Base-by-base conservation (phyloP, 2,329 filamentous ascomycete genomes). In the Aureobasidium melanogenum region DNA sequence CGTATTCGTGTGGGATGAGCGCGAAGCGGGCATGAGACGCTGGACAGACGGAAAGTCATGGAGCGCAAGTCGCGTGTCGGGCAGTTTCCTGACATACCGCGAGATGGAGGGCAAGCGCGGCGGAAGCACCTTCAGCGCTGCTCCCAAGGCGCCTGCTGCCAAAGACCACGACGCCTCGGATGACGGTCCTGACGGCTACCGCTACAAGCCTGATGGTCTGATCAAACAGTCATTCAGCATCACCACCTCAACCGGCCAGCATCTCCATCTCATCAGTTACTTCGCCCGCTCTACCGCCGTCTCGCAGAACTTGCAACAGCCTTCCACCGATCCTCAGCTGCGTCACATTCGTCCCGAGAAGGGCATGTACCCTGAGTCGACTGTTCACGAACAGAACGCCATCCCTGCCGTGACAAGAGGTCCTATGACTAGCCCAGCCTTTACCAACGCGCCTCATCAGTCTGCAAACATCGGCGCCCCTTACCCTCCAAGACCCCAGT, bases 171-270 rank as follows among this genome's bases (percentile, higher is more conserved):
- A 91, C 36, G 91, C 88, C 68, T 88, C 79, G 60, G 91, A 95
- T 69, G 82, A 84, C 66, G 84, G 84, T 9, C 90, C 89, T 0
- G 91, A 96, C 73, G 91, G 91, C 44, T 96, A 96, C 74, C 82
- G 91, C 65, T 96, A 96, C 77, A 99, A 97, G 80, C 89, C 88
- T 10, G 94, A 99, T 69, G 94, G 94, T 0, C 82, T 99, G 4
- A 97, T 97, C 91, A 99, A 99, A 82, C 94, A 99, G 76, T 97
- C 94, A 0, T 99, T 97, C 81, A 97, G 93, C 77, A 97, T 99
- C 76, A 97, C 92, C 24, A 97, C 94, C 1, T 91, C 89, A 1
- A 86, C 82, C 39, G 84, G 91, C 66, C 91, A 97, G 69, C 94
- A 97, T 72, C 85, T 99, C 1, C 94, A 99, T 76, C 83, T 99